Conservation (phyloP, 768 basidiomycete species). For the Leccinum aurantiacum region DNA sequence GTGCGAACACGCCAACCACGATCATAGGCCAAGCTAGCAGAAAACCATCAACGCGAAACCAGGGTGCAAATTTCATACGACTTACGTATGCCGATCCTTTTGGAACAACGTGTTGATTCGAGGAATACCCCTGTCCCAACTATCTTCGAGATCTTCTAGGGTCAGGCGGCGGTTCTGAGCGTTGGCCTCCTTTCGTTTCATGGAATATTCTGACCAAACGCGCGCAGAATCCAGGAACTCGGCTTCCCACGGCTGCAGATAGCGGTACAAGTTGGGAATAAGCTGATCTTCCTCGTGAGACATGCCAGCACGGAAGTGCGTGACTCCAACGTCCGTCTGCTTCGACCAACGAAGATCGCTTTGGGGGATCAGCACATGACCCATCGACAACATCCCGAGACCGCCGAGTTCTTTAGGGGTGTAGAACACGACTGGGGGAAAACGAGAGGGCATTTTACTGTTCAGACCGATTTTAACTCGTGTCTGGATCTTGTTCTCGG, state of each 20-base stretch:
- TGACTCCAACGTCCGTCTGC: conserved; percentile 96
- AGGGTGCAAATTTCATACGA: conserved; percentile 4
- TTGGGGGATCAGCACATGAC: conserved; percentile 97
- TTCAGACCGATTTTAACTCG: conserved; percentile 99
- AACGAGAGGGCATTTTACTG: conserved; percentile 99
- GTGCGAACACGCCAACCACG: conserved; percentile 98
- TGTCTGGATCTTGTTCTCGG: conserved; percentile 99
- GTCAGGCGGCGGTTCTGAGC: conserved; percentile 97
- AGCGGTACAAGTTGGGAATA: conserved; percentile 96
- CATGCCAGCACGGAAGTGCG: conserved; percentile 99
- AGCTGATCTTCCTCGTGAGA: conserved; percentile 92
- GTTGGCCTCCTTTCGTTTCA: conserved; percentile 99
- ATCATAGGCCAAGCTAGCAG: conserved; percentile 83
- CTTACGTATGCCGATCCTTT: conserved; percentile 91
- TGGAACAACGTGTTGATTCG: conserved; percentile 99
- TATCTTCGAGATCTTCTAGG: conserved; percentile 96
- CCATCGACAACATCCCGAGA: conserved; percentile 99
- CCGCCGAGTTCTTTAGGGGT: conserved; percentile 98
- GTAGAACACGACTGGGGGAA: conserved; percentile 95
- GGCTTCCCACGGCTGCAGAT: conserved; percentile 96
- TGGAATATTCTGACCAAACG: conserved; percentile 98
- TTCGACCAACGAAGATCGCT: conserved; percentile 98
- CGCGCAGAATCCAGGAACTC: conserved; percentile 98
- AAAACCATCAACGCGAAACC: neutral
- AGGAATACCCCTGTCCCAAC: conserved; percentile 98